Percentiles rank a stretch among this genome's conserved stretches.
These are phyloP conservation scores for Erodium moschatum DNA, from an alignment of 441 rosid species.

Conservation along the genomic window DNA sequence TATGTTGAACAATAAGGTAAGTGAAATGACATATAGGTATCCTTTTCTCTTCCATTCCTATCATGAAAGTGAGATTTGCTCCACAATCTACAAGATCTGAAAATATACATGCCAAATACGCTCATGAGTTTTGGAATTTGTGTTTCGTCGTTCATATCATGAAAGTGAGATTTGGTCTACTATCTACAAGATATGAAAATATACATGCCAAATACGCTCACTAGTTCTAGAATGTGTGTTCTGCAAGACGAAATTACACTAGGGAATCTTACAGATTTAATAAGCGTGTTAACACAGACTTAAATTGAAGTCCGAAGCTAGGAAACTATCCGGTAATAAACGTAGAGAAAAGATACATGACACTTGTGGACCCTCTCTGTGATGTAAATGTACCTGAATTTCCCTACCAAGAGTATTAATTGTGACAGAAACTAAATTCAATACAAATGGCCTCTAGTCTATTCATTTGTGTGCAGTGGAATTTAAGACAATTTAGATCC, in stretches of 20 bases:
- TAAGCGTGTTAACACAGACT: too few species aligned
- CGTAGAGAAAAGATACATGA: background rate
- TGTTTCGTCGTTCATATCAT: too few species aligned
- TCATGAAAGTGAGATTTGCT: background rate
- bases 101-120: background rate
- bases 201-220: too few species aligned
- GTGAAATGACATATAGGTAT: background rate
- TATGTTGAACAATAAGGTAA: background rate
- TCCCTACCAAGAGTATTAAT: background rate
- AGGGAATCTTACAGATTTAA: background rate
- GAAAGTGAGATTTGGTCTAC: too few species aligned
- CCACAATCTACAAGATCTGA: background rate
- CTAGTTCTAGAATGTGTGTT: too few species aligned
- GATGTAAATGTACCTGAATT: constrained; percentile 2
- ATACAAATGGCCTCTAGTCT: too few species aligned
- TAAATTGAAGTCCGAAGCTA: background rate
- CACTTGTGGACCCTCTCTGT: background rate
- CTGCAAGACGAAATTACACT: background rate
- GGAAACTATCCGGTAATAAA: background rate
- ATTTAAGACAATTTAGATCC: background rate
- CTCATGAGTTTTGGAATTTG: background rate
- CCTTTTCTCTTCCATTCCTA: background rate
- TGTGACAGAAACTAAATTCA: constrained; percentile 2
- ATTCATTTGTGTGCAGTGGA: background rate
- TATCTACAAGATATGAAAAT: too few species aligned